These are phyloP conservation scores for Senecio squalidus DNA, from an alignment of 140 eudicot genomes.

Conservation along the genomic window DNA sequence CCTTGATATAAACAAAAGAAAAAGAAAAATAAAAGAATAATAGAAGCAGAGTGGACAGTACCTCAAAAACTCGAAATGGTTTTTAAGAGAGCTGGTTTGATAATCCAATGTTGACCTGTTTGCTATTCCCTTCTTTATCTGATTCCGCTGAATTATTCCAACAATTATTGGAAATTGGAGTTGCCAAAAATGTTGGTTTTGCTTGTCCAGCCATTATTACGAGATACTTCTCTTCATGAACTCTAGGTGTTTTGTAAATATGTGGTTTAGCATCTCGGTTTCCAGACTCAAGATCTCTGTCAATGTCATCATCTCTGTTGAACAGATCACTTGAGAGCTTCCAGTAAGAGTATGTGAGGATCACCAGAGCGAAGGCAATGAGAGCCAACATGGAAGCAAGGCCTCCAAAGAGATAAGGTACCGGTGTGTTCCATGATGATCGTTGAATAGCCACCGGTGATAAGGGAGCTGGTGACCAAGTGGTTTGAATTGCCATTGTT, in stretches of 20 bases:
- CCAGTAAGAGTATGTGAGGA: conserved; percentile 69
- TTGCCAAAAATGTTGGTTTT: conserved; percentile 69
- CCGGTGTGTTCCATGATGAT: conserved; percentile 78
- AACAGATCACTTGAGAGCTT: conserved; percentile 21
- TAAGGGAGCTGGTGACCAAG: conserved; percentile 24
- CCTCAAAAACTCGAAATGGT: too few species aligned
- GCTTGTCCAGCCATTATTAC: conserved; percentile 77
- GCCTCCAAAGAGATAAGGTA: conserved; percentile 69
- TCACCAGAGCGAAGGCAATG: conserved; percentile 56
- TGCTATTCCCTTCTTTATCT: too few species aligned
- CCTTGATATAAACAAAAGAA: too few species aligned
- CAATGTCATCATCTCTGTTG: neutral
- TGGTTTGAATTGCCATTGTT: conserved; percentile 16
- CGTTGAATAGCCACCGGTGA: conserved; percentile 27
- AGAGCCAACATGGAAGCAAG: conserved; percentile 64
- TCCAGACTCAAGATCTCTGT: conserved; percentile 28
- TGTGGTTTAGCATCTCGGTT: conserved; percentile 22
- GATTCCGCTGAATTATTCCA: too few species aligned
- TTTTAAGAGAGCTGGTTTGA: too few species aligned
- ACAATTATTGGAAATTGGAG: conserved; percentile 30
- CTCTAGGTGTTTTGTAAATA: conserved; percentile 19
- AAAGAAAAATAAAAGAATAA: too few species aligned
- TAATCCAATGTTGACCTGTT: too few species aligned
- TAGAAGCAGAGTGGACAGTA: too few species aligned
- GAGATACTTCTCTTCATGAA: conserved; percentile 51